Evolutionary conservation across 176 grass and related monocot genomes (phyloP), one percentile per base, ranked within the genome.

Genomic region (Zea luxurians): DNA sequence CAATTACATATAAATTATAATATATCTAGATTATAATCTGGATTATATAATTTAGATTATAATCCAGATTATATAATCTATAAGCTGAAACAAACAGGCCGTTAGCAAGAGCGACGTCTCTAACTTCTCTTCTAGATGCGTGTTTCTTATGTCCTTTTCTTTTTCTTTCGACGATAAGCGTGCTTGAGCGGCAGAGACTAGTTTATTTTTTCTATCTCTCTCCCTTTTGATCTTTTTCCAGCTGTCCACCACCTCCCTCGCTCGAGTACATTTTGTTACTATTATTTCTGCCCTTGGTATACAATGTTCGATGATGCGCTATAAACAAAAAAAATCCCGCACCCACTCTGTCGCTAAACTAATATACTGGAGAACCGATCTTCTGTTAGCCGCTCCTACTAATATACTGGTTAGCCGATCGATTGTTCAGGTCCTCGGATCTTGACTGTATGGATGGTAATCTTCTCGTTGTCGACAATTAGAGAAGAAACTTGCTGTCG

Each of bases 371-470:
- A 59, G 55, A 9, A 20, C 18, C n/a, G n/a, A 59, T 59, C 55
- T 59, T 53, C 50, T 52, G 13, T 52, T 53, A 16, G 50, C 13
- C 1, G 17, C 50, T 49, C 4, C 46, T 11, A 40, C 4, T 4
- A 27, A 27, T 40, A 4, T 40, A 9, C 54, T 20, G 27, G 76
- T 9, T 81, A 59, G 45, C 13, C 15, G 40, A 8, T 34, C 57
- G 66, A 68, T 55, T 20, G 47, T 41, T 47, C 18, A 11, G 70
- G 45, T 70, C 61, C 18, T 68, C 73, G 61, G 10, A 43, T n/a
- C 43, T 57, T 57, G 10, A 46, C 43, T 4, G 18, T n/a, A 86
- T 86, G 84, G 78, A 81, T 16, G 84, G 78, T 74, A 59, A 58
- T 1, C 57, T n/a, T 61, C 20, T 61, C 58, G 58, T 2, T 10